Percentiles rank a stretch among this genome's conserved stretches.
Conservation (phyloP, 164 flowering plant species). For the Protea cynaroides region DNA sequence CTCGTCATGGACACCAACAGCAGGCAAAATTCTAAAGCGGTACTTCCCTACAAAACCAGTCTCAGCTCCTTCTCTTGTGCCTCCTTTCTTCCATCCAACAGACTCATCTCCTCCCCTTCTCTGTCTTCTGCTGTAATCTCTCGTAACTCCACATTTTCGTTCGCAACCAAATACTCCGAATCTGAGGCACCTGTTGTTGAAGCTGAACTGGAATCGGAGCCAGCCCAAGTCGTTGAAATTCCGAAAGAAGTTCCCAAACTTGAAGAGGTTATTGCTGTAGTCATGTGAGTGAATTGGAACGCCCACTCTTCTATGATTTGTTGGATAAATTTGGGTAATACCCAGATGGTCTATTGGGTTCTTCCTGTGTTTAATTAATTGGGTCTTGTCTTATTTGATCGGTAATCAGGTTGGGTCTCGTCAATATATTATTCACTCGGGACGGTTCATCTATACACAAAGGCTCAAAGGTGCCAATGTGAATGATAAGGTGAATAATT, state of each 20-base stretch:
- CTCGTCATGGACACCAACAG: constrained; percentile 17
- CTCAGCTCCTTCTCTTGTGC: constrained; percentile 15
- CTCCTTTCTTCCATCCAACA: constrained; percentile 12
- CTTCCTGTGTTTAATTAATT: constrained; percentile 8
- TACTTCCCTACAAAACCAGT: constrained; percentile 18
- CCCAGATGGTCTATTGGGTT: constrained; percentile 5
- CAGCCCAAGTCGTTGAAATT: constrained; percentile 15
- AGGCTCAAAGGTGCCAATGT: constrained; percentile 92
- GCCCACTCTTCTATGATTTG: background rate
- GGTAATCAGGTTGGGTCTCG: constrained; percentile 64
- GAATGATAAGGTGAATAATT: constrained; percentile 60
- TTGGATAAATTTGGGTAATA: background rate
- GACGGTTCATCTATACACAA: constrained; percentile 65
- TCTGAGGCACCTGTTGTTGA: constrained; percentile 31
- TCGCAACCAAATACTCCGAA: constrained; percentile 26
- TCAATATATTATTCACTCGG: constrained; percentile 86
- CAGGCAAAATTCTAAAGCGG: constrained; percentile 6
- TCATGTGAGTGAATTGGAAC: constrained; percentile 42
- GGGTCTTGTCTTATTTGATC: constrained; percentile 9
- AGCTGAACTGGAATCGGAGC: constrained; percentile 18
- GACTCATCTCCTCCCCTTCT: constrained; percentile 10
- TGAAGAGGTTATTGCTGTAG: constrained; percentile 78
- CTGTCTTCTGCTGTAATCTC: constrained; percentile 7
- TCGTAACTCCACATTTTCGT: constrained; percentile 17
- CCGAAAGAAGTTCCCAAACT: constrained; percentile 36